phyloP scores from a whole-genome alignment of 805 yeast genomes.

The Cyberlindnera mrakii region DNA sequence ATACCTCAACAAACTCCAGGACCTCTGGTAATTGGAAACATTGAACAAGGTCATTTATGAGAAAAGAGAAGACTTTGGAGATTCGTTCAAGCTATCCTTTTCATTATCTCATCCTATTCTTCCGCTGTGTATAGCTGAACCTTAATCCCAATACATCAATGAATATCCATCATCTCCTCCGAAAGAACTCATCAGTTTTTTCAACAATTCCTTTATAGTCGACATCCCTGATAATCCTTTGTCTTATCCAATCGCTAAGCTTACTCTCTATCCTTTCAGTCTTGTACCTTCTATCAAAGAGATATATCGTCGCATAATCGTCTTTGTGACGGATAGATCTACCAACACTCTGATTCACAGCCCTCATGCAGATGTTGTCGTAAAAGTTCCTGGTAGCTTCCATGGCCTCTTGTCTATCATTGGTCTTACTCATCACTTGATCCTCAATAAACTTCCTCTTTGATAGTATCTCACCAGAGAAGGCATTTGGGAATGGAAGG shows the following conservation, averaged over 20 bases:
- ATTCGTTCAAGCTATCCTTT: neutral
- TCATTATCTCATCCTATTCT: too few relatives aligned
- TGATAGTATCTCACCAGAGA: constrained; percentile 75
- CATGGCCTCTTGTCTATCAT: constrained; percentile 38
- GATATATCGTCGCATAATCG: constrained; percentile 73
- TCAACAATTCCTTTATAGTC: constrained; percentile 15
- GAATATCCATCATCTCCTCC: neutral
- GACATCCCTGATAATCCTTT: constrained; percentile 26
- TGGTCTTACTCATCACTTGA: constrained; percentile 42
- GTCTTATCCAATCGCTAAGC: constrained; percentile 69
- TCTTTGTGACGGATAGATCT: constrained; percentile 79
- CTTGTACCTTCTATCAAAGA: constrained; percentile 62
- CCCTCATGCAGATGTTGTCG: constrained; percentile 84
- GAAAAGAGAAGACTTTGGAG: too few relatives aligned
- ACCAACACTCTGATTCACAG: constrained; percentile 89
- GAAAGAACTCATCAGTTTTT: constrained; percentile 19
- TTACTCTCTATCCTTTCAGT: constrained; percentile 43
- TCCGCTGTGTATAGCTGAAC: too few relatives aligned
- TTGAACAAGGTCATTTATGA: too few relatives aligned
- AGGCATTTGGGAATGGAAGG: constrained; percentile 80
- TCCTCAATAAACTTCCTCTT: constrained; percentile 59
- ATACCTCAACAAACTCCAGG: constrained; percentile 27
- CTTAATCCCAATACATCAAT: too few relatives aligned
- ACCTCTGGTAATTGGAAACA: constrained; percentile 34
- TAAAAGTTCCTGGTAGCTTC: constrained; percentile 51